Base-by-base conservation (phyloP, 768 basidiomycete genomes). In the Sporobolomyces roseus region DNA sequence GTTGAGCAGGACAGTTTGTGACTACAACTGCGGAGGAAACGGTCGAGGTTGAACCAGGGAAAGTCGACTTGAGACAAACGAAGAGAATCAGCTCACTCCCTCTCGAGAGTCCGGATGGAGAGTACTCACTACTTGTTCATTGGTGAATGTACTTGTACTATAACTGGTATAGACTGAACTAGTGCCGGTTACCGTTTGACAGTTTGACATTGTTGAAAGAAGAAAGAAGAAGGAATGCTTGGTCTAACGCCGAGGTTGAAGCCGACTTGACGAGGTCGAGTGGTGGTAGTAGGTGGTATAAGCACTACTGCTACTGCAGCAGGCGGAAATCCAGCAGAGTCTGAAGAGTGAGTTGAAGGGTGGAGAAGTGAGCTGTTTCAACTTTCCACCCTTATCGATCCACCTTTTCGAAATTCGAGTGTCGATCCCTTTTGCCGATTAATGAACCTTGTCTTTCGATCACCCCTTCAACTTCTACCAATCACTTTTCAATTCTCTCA, bases 11-110 rank as follows among this genome's bases (percentile, higher is more conserved):
- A 50, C 65, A 66, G 13, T 5, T 53, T 7, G 58, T 60, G 30
- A 51, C 33, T 4, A 66, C 27, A 5, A 66, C 65, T 16, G 65
- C 17, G 0, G 65, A 53, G 8, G 58, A 45, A 10, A 43, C 46
- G 4, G 60, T 49, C 41, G 46, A 38, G 1, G 60, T 55, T 30
- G 46, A 30, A 2, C 32, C 52, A 1, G 65, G 49, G 2, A 46
- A 33, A 3, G 65, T 67, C 53, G 52, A 61, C 51, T 53, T 35
- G 38, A 58, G 45, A 27, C 55, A 35, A 38, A 41, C n/a, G 36
- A 27, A 4, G 27, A 21, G 27, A n/a, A 54, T 54, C 51, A 19
- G 51, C 29, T 21, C 5, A 27, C 25, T 29, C 25, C 14, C 51
- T 29, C 30, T 33, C 52, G 52, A 35, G 10, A 33, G 14, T 21